These are phyloP conservation scores for Suillus paluster DNA, from an alignment of 768 basidiomycete species.

Conservation along the genomic window DNA sequence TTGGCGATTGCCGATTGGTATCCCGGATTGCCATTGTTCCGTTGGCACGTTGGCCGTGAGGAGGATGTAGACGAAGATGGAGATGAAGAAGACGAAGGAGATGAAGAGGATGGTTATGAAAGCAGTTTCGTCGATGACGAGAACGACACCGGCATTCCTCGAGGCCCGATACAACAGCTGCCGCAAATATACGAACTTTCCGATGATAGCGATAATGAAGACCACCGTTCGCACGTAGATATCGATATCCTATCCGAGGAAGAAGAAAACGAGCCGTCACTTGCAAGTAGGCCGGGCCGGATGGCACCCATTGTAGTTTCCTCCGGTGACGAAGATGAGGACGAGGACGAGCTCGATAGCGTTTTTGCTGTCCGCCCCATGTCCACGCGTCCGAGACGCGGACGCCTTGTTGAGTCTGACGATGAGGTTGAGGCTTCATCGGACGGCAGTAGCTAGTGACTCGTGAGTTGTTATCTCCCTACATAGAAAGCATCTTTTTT, in stretches of 20 bases:
- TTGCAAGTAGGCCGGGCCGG: constrained; percentile 5
- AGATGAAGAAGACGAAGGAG: constrained; percentile 26
- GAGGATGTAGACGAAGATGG: constrained; percentile 20
- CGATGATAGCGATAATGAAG: constrained; percentile 19
- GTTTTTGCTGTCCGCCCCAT: not conserved
- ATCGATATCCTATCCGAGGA: constrained; percentile 16
- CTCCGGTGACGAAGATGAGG: constrained; percentile 27
- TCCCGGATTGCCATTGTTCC: constrained; percentile 16
- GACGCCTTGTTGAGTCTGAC: constrained; percentile 26
- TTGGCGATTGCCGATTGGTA: constrained; percentile 25
- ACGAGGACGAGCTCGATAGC: constrained; percentile 13
- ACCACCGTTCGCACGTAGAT: constrained; percentile 1
- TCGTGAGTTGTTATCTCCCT: constrained; percentile 5
- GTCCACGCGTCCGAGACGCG: not conserved
- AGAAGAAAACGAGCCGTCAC: constrained; percentile 4
- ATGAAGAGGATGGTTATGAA: constrained; percentile 48
- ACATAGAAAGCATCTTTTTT: constrained; percentile 8
- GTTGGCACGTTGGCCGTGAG: constrained; percentile 24
- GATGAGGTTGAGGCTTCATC: constrained; percentile 16
- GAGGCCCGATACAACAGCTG: not conserved
- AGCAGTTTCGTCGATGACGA: constrained; percentile 63
- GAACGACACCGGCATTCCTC: constrained; percentile 23
- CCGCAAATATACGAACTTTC: constrained; percentile 31
- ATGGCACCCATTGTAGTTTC: constrained; percentile 6
- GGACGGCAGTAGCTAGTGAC: constrained; percentile 5